Conservation (phyloP, 169 alveolate genomes). For the Eimeria praecox region DNA sequence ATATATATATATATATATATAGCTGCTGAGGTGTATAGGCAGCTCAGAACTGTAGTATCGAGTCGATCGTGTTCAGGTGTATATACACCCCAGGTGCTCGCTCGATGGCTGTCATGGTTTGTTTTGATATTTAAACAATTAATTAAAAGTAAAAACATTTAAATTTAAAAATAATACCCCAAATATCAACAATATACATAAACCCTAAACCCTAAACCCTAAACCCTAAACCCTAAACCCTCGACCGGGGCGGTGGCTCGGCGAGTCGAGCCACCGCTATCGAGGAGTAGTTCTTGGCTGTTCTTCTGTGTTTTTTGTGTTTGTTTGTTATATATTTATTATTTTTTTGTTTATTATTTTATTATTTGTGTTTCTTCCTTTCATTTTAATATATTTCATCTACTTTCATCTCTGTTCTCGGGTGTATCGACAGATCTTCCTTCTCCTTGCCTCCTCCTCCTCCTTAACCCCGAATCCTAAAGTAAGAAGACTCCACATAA, state of each 20-base stretch:
- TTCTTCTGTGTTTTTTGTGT: not conserved
- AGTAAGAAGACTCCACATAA: no score
- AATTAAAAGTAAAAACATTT: no score
- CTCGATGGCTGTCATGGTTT: no score
- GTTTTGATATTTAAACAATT: no score
- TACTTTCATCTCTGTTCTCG: not conserved
- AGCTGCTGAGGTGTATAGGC: no score
- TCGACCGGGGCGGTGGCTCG: not conserved
- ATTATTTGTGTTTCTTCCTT: not conserved
- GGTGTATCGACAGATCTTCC: not conserved
- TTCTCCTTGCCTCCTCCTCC: not conserved
- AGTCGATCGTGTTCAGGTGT: no score
- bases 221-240: constrained; percentile 18
- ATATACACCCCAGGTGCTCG: no score
- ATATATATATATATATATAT: no score
- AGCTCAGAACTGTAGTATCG: no score
- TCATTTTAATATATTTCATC: not conserved
- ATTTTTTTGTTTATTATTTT: not conserved
- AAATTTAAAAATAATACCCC: no score
- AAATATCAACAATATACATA: not conserved
- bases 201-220: constrained; percentile 43
- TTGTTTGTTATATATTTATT: not conserved
- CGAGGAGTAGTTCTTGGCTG: not conserved
- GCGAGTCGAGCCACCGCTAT: not conserved
- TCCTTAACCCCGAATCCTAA: no score